Percentiles rank a stretch among this genome's conserved stretches.
phyloP scores from a whole-genome alignment of 2,329 filamentous ascomycete genomes.

The Pestalotiopsis sp. region DNA sequence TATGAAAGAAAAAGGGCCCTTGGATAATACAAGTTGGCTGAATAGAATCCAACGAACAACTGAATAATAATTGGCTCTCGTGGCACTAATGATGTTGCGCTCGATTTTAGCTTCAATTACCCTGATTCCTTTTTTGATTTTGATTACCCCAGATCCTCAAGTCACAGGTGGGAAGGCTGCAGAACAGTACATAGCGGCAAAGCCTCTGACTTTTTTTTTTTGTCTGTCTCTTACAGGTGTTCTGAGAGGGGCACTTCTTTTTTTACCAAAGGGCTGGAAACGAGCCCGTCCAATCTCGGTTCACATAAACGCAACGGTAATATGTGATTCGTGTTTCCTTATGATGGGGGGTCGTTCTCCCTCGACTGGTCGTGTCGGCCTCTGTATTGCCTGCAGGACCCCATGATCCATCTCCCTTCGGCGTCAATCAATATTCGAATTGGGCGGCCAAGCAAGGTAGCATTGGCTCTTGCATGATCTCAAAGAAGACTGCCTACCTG shows the following conservation, averaged over 20 bases:
- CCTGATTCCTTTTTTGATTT: neutral
- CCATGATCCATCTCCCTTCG: neutral
- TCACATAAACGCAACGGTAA: neutral
- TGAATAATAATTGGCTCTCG: neutral
- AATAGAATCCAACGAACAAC: neutral
- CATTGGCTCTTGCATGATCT: neutral
- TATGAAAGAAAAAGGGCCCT: neutral
- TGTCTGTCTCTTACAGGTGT: neutral
- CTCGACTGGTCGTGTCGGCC: neutral
- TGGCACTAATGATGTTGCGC: conserved; percentile 1
- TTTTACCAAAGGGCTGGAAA: neutral
- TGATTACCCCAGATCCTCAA: conserved; percentile 12
- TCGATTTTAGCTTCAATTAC: conserved; percentile 2
- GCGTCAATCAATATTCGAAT: neutral
- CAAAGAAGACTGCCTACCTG: neutral
- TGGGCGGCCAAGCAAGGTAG: neutral
- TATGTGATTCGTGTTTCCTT: neutral
- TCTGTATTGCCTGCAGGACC: neutral
- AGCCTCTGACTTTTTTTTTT: neutral
- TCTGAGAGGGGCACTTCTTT: neutral
- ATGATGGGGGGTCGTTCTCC: neutral
- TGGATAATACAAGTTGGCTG: neutral
- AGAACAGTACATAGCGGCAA: neutral
- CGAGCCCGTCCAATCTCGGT: neutral
- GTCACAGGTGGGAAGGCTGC: neutral